Evolutionary conservation across 352 stramenopile species (phyloP), one percentile per base, ranked within the genome.

Genomic region (Globisporangium spiculum): DNA sequence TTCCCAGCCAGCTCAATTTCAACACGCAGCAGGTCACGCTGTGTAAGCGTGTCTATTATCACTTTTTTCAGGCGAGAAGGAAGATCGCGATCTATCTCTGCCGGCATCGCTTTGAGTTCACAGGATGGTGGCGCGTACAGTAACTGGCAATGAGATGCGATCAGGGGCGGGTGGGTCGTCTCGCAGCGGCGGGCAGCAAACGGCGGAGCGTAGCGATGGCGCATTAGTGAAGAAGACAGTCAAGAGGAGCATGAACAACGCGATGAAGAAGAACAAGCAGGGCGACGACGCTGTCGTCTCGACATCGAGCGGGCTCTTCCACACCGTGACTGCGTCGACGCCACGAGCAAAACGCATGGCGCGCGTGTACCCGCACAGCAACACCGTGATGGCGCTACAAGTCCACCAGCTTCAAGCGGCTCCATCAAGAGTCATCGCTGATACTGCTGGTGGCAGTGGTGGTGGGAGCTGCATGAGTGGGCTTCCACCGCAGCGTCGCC

Each of bases 281-380:
- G 18, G 30, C 3, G 27, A 30, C 3, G 27, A 46, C 44, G 44
- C 44, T 52, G 44, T 22, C 7, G 44, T 52, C 0, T 18, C 53
- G 54, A 34, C 22, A 20, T 22, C 62, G 24, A 48, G 26, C 14
- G 46, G 75, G 34, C 75, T 80, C 34, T 84, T 76, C 58, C 80
- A 90, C 67, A 88, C 82, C 0, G 79, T 90, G 22, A 84, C 80
- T 24, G 74, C 82, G 14, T 83, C 81, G 3, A 89, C 79, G 14
- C 79, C 81, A 22, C 83, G 77, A 56, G 75, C 75, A 5, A 79
- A 79, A 63, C 64, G 75, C 3, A 66, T 77, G 12, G 70, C 71
- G 34, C 67, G 69, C 58, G 60, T 81, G 66, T 75, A 73, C 7
- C 70, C 68, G 57, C 69, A 70, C 58, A 70, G 32, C 32, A 64